Evolutionary conservation across 176 grass and related monocot species (phyloP).

Genomic region (Phoenix dactylifera): DNA sequence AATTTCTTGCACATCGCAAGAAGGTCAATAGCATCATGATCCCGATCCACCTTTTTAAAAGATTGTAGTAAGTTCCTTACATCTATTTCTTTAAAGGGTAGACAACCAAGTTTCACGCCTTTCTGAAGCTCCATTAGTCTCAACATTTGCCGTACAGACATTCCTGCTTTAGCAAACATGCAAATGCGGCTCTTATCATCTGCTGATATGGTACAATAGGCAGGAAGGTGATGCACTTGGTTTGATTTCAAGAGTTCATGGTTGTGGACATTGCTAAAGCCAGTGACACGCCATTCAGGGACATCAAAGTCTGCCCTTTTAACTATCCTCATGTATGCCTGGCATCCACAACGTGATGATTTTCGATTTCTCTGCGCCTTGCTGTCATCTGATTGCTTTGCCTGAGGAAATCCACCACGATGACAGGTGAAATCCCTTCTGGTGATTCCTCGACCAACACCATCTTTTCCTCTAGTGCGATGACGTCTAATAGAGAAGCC

Average conservation of each 20-base stretch:
- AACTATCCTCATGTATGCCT: conserved; percentile 4
- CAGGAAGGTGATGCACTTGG: neutral
- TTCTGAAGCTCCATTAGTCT: conserved; percentile 4
- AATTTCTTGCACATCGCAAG: no score
- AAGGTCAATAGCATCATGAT: no score
- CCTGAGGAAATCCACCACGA: neutral
- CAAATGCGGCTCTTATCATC: conserved; percentile 1
- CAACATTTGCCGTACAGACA: conserved; percentile 4
- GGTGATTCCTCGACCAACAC: conserved; percentile 1
- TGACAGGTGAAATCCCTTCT: neutral
- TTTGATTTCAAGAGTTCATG: neutral
- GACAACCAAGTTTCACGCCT: neutral
- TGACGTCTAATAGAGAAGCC: conserved; percentile 3
- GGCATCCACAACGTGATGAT: conserved; percentile 2
- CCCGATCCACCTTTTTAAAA: no score
- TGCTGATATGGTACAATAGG: conserved; percentile 4
- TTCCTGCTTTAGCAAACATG: conserved; percentile 4
- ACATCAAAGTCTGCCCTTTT: conserved; percentile 1
- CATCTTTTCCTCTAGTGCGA: conserved; percentile 3
- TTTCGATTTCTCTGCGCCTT: conserved; percentile 1
- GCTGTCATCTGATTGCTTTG: neutral
- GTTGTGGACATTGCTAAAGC: conserved; percentile 6
- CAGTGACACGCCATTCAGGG: conserved; percentile 1
- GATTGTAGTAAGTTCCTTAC: neutral
- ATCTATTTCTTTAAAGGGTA: neutral